Evolutionary conservation across 768 basidiomycete species (phyloP).

Genomic region (Boletus huronensis): DNA sequence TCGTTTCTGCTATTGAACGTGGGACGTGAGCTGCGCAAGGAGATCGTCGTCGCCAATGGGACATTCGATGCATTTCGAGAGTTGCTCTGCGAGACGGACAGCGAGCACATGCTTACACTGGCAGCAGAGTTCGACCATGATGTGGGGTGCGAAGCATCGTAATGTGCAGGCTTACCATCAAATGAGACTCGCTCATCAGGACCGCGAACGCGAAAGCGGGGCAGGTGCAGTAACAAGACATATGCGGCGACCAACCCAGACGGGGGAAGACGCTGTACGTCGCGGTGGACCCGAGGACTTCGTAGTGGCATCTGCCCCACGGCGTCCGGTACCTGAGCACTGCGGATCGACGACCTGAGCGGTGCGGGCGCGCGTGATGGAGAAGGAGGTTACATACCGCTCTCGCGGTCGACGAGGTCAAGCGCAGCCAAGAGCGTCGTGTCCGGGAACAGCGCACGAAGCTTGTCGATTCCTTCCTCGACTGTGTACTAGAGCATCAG

Average conservation of each 20-base stretch:
- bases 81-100: conserved; percentile 51
- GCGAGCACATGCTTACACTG: conserved; percentile 85
- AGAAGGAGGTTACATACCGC: conserved; percentile 43
- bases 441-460: conserved; percentile 60
- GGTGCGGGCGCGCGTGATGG: not conserved
- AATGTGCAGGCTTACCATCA: conserved; percentile 49
- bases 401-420: conserved; percentile 70
- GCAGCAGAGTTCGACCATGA: conserved; percentile 2
- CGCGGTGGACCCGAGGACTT: conserved; percentile 64
- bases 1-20: conserved; percentile 9
- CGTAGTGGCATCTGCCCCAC: conserved; percentile 58
- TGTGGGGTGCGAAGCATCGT: not conserved
- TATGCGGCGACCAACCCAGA: conserved; percentile 40
- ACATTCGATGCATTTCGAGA: conserved; percentile 51
- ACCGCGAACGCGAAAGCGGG: conserved; percentile 69
- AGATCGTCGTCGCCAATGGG: conserved; percentile 47
- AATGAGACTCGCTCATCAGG: conserved; percentile 53
- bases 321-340: conserved; percentile 60
- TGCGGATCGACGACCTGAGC: conserved; percentile 22
- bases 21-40: conserved; percentile 27
- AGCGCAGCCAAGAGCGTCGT: conserved; percentile 64
- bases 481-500: conserved; percentile 27
- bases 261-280: conserved; percentile 56
- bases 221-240: conserved; percentile 66
- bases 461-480: conserved; percentile 53